Evolutionary conservation across 306 rosid species (phyloP).

Genomic region (Vigna nakashimae): DNA sequence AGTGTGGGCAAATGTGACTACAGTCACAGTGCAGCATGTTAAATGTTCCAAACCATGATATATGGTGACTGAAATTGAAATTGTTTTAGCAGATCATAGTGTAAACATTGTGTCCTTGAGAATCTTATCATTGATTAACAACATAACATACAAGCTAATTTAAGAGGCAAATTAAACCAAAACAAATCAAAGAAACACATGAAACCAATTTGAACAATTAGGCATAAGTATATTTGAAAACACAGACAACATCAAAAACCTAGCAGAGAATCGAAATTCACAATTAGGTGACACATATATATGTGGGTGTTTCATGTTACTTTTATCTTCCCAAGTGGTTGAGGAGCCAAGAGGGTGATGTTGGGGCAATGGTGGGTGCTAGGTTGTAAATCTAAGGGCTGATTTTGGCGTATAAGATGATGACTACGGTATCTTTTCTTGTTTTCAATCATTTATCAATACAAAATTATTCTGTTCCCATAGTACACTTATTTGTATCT

Average conservation of each 20-base stretch:
- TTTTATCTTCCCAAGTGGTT: too few species aligned
- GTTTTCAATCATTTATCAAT: slow-evolving; percentile 54
- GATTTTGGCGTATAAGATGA: slow-evolving; percentile 78
- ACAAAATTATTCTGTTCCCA: slow-evolving; percentile 54
- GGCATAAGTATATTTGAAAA: background rate
- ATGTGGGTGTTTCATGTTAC: too few species aligned
- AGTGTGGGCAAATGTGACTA: background rate
- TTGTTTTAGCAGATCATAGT: background rate
- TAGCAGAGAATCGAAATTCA: slow-evolving; percentile 20
- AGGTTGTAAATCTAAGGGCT: slow-evolving; percentile 56
- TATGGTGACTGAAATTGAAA: background rate
- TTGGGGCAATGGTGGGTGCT: slow-evolving; percentile 60
- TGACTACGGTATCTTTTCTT: slow-evolving; percentile 56
- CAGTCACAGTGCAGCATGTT: background rate
- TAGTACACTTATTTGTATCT: slow-evolving; percentile 46
- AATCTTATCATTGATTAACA: slow-evolving; percentile 23
- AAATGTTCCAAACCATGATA: slow-evolving; percentile 2
- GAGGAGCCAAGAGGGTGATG: slow-evolving; percentile 43
- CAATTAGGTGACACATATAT: too few species aligned
- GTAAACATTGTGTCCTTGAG: background rate
- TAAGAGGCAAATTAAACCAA: slow-evolving; percentile 23
- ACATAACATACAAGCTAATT: background rate
- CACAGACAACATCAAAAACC: slow-evolving; percentile 31
- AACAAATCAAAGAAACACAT: slow-evolving; percentile 28
- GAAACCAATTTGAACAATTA: background rate